Evolutionary conservation across 805 yeast genomes (phyloP).

Genomic region (Zygosaccharomyces bailii): DNA sequence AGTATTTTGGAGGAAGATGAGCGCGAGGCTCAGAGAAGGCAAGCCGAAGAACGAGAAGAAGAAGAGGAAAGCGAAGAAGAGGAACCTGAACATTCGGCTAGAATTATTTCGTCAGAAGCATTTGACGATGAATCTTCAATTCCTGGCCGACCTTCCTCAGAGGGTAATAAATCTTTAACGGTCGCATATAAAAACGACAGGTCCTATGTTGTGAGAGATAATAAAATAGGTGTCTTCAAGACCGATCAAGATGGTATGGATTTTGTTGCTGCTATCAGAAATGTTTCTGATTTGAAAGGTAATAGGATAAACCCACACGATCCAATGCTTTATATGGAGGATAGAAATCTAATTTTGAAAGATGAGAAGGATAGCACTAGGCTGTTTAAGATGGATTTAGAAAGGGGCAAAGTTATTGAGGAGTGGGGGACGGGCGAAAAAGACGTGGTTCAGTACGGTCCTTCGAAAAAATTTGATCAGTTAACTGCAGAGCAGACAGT

Average conservation of each 20-base stretch:
- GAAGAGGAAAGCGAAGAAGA: constrained; percentile 37
- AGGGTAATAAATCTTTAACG: constrained; percentile 60
- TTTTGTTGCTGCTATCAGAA: constrained; percentile 64
- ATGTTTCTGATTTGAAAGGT: constrained; percentile 52
- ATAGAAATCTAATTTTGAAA: constrained; percentile 63
- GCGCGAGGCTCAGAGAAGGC: constrained; percentile 2
- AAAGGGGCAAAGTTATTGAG: constrained; percentile 77
- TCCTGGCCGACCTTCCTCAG: constrained; percentile 22
- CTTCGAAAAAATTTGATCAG: constrained; percentile 71
- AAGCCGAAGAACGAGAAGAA: constrained; percentile 25
- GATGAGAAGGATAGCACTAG: constrained; percentile 43
- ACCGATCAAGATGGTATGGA: constrained; percentile 47
- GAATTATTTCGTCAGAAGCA: constrained; percentile 21
- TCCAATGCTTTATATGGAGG: constrained; percentile 76
- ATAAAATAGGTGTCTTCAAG: constrained; percentile 76
- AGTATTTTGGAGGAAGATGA: constrained; percentile 29
- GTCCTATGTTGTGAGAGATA: constrained; percentile 75
- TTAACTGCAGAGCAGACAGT: constrained; percentile 70
- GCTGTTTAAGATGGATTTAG: constrained; percentile 73
- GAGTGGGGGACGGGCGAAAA: constrained; percentile 65
- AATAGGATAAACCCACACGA: constrained; percentile 52
- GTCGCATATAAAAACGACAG: constrained; percentile 69
- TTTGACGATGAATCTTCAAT: constrained; percentile 13
- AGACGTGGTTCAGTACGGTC: constrained; percentile 58
- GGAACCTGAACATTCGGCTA: constrained; percentile 31